Evolutionary conservation across 2,329 filamentous ascomycete species (phyloP).

Genomic region (Lanzia echinophila): DNA sequence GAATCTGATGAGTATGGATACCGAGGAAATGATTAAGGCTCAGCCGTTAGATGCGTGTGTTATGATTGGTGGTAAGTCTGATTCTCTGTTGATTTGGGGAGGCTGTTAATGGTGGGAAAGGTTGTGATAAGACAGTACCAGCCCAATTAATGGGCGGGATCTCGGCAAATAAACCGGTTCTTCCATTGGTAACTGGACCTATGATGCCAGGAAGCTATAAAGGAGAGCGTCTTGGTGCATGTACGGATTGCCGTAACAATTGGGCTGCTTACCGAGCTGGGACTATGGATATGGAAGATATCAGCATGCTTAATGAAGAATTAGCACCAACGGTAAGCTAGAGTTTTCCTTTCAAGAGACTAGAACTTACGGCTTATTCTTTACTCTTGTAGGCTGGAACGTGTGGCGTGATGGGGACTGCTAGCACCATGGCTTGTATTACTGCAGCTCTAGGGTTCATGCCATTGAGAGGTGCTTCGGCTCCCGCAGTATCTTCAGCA

Average conservation of each 20-base stretch:
- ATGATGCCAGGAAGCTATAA: slow-evolving; percentile 68
- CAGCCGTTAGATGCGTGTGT: slow-evolving; percentile 65
- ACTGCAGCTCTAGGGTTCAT: slow-evolving; percentile 46
- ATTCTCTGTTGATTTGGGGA: background rate
- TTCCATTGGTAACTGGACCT: slow-evolving; percentile 63
- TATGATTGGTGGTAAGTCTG: slow-evolving; percentile 53
- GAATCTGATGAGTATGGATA: slow-evolving; percentile 75
- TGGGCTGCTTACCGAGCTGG: slow-evolving; percentile 65
- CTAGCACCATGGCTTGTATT: slow-evolving; percentile 50
- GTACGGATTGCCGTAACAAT: slow-evolving; percentile 67
- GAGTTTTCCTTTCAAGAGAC: no score
- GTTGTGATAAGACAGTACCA: slow-evolving; percentile 68
- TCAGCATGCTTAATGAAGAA: slow-evolving; percentile 63
- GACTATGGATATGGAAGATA: slow-evolving; percentile 64
- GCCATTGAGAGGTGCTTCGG: slow-evolving; percentile 44
- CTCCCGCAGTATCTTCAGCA: slow-evolving; percentile 44
- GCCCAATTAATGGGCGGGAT: slow-evolving; percentile 72
- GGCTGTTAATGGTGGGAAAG: slow-evolving; percentile 31
- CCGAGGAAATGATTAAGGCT: slow-evolving; percentile 68
- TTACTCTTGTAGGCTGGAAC: slow-evolving; percentile 33
- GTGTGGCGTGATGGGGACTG: slow-evolving; percentile 52
- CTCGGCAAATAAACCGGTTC: slow-evolving; percentile 64
- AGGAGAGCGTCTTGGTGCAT: slow-evolving; percentile 61
- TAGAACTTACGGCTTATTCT: background rate
- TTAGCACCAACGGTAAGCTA: slow-evolving; percentile 58